phyloP scores from a whole-genome alignment of 2,329 filamentous ascomycete genomes.

The Trichoderma arundinaceum region DNA sequence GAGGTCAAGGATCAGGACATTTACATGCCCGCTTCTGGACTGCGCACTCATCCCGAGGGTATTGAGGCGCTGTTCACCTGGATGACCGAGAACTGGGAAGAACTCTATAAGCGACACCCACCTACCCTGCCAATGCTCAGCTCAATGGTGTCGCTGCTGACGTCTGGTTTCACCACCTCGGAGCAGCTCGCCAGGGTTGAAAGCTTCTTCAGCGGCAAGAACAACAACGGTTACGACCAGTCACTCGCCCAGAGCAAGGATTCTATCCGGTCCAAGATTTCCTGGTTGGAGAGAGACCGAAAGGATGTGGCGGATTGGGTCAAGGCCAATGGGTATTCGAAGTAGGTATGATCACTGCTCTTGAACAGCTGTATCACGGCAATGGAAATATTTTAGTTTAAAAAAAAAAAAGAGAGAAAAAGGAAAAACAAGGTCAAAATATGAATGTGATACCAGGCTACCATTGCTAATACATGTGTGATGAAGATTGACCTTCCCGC shows the following conservation, averaged over 20 bases:
- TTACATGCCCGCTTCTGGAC: conserved; percentile 82
- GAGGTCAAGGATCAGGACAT: conserved; percentile 95
- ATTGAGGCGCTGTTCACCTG: conserved; percentile 81
- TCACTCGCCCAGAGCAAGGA: conserved; percentile 90
- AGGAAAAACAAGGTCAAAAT: neutral
- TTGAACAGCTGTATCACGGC: neutral
- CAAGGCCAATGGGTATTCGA: conserved; percentile 37
- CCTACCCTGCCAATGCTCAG: conserved; percentile 87
- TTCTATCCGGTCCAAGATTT: conserved; percentile 76
- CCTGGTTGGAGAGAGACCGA: conserved; percentile 38
- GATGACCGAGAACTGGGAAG: conserved; percentile 89
- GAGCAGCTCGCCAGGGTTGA: conserved; percentile 78
- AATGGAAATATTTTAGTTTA: neutral
- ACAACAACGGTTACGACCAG: conserved; percentile 84
- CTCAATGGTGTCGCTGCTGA: conserved; percentile 81
- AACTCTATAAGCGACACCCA: conserved; percentile 78
- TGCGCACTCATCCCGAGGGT: conserved; percentile 77
- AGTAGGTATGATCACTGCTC: conserved; percentile 13
- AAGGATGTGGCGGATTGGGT: conserved; percentile 39
- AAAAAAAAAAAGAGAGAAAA: too few relatives aligned
- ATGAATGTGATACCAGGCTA: conserved; percentile 2
- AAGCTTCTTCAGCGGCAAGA: conserved; percentile 80
- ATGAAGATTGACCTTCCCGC: neutral
- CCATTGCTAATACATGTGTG: conserved; percentile 16
- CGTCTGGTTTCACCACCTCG: conserved; percentile 76